phyloP scores from a whole-genome alignment of 352 stramenopile species.

The Lagenidium sp. region DNA sequence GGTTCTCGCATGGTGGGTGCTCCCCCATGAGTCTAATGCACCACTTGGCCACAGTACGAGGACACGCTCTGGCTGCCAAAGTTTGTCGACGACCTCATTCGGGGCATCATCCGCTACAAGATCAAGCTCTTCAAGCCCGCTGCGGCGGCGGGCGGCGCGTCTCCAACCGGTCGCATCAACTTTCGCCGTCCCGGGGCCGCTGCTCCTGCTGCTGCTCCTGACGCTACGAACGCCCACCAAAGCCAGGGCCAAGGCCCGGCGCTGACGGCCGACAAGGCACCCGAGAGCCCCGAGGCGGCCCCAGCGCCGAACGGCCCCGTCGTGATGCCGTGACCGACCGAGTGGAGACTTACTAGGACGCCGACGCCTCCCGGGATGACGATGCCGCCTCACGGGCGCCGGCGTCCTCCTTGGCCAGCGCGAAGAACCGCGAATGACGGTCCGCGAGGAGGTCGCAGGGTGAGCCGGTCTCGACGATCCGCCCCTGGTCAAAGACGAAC shows the following conservation, averaged over 20 bases:
- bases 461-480: slow-evolving; percentile 37
- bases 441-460: slow-evolving; percentile 25
- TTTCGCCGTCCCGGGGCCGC: slow-evolving; percentile 2
- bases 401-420: slow-evolving; percentile 9
- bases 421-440: slow-evolving; percentile 33
- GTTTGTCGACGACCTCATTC: slow-evolving; percentile 61
- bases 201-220: background rate
- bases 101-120: slow-evolving; percentile 62
- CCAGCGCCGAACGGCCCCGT: no score
- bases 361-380: no score
- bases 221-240: background rate
- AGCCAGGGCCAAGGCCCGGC: background rate
- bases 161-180: slow-evolving; percentile 4
- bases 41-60: slow-evolving; percentile 37
- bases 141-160: no score
- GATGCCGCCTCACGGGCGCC: no score
- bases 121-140: slow-evolving; percentile 69
- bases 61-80: slow-evolving; percentile 58
- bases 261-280: no score
- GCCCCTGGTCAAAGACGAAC: slow-evolving; percentile 49
- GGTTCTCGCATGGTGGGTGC: background rate
- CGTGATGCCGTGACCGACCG: no score
- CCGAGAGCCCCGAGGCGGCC: no score
- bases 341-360: no score
- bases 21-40: background rate